These are phyloP conservation scores for Lepidopterella palustris DNA, from an alignment of 495 filamentous ascomycete genomes.

Conservation along the genomic window DNA sequence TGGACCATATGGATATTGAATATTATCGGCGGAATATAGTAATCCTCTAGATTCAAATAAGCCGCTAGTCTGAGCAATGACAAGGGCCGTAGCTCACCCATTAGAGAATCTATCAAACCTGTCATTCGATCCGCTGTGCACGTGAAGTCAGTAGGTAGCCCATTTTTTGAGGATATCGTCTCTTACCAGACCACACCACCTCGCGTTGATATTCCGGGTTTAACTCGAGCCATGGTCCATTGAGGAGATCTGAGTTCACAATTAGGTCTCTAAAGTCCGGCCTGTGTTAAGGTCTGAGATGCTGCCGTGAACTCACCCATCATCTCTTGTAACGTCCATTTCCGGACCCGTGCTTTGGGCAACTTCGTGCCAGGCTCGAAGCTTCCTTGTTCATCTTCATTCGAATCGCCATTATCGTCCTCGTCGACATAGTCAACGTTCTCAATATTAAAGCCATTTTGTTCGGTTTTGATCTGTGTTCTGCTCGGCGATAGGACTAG, in stretches of 20 bases:
- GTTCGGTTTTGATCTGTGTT: too few species aligned
- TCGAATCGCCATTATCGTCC: too few species aligned
- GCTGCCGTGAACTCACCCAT: not conserved
- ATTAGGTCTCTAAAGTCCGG: not conserved
- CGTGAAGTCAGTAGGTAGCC: not conserved
- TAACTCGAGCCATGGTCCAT: constrained; percentile 35
- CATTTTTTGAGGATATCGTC: not conserved
- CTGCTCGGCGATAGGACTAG: too few species aligned
- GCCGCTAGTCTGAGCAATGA: not conserved
- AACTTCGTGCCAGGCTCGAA: too few species aligned
- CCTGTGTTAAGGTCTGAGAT: not conserved
- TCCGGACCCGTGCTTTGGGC: too few species aligned
- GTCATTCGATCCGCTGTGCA: constrained; percentile 25
- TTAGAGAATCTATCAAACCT: constrained; percentile 40
- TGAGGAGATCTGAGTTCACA: constrained; percentile 31
- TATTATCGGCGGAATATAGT: constrained; percentile 46
- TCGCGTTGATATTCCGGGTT: constrained; percentile 47
- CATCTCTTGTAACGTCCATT: not conserved
- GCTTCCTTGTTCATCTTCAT: too few species aligned
- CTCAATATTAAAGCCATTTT: too few species aligned
- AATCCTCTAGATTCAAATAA: constrained; percentile 33
- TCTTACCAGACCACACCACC: constrained; percentile 40
- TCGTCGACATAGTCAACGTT: too few species aligned
- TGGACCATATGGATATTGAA: constrained; percentile 39
- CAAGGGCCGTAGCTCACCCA: constrained; percentile 30